phyloP scores from a whole-genome alignment of 192 early-diverging fungal species.

The Phycomyces nitens region DNA sequence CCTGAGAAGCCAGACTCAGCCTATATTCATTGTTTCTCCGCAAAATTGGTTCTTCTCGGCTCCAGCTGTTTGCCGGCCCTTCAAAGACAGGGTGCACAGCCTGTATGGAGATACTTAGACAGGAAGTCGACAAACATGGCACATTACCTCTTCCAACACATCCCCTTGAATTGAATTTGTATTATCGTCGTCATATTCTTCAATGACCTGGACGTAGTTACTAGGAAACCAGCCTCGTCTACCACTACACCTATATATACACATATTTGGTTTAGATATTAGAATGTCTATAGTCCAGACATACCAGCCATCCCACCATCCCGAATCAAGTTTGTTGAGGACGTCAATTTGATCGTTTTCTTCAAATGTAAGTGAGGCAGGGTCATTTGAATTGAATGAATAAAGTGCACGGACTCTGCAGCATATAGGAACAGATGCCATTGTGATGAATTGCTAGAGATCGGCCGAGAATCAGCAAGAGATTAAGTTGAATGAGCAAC shows the following conservation, averaged over 20 bases:
- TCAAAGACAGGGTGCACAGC: neutral
- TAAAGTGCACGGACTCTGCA: slow-evolving; percentile 74
- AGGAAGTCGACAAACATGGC: neutral
- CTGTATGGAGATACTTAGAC: neutral
- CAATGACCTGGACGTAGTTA: slow-evolving; percentile 71
- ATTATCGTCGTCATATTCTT: slow-evolving; percentile 2
- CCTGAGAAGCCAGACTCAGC: neutral
- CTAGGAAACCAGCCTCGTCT: slow-evolving; percentile 90
- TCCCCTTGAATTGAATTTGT: neutral
- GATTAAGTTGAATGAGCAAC: too few species aligned
- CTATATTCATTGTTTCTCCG: slow-evolving; percentile 2
- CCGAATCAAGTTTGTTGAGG: slow-evolving; percentile 81
- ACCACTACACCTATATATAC: slow-evolving; percentile 44
- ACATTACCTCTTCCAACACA: neutral
- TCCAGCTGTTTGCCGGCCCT: neutral
- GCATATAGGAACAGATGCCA: slow-evolving; percentile 13
- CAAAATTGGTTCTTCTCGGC: neutral
- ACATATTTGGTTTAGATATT: too few species aligned
- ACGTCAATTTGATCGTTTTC: slow-evolving; percentile 90
- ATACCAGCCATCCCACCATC: slow-evolving; percentile 95
- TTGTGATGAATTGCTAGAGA: too few species aligned
- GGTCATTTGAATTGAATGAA: slow-evolving; percentile 80
- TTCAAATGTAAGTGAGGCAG: slow-evolving; percentile 77
- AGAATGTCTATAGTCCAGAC: slow-evolving; percentile 12
- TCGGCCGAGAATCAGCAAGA: too few species aligned